Percentiles rank a stretch among this genome's conserved stretches.
Evolutionary conservation across 2,329 filamentous ascomycete species (phyloP).

Genomic region (Biscogniauxia mediterranea): DNA sequence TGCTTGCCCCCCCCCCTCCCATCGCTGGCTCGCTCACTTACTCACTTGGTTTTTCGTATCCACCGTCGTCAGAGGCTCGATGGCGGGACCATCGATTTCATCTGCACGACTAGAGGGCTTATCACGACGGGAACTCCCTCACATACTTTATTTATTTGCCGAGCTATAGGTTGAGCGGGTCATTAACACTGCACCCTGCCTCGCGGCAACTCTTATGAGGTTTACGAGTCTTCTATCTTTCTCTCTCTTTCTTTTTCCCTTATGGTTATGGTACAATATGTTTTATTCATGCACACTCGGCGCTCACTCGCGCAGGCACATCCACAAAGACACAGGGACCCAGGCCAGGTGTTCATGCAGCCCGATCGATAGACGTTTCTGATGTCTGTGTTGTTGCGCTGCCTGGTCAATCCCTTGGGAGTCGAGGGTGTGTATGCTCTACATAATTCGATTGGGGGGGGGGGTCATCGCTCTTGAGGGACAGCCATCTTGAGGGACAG

Average conservation of each 20-base stretch:
- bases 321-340: too few species aligned
- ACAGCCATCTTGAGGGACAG: not conserved
- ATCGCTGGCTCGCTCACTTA: not conserved
- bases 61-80: not conserved
- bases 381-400: slow-evolving; percentile 14
- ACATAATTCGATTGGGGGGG: not conserved
- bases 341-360: slow-evolving; percentile 32
- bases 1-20: not conserved
- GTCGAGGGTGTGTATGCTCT: not conserved
- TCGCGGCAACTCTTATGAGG: not conserved
- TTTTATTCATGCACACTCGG: slow-evolving; percentile 13
- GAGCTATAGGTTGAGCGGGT: not conserved
- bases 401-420: not conserved
- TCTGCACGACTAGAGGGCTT: not conserved
- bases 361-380: slow-evolving; percentile 25
- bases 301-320: slow-evolving; percentile 8
- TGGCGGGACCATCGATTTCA: not conserved
- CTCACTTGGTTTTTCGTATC: not conserved
- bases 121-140: not conserved
- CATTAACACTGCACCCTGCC: not conserved
- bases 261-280: not conserved
- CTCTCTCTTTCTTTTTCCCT: not conserved
- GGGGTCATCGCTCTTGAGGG: slow-evolving; percentile 1
- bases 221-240: not conserved
- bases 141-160: not conserved